Conservation (phyloP, 2,329 filamentous ascomycete genomes). For the Fusarium albosuccineum region DNA sequence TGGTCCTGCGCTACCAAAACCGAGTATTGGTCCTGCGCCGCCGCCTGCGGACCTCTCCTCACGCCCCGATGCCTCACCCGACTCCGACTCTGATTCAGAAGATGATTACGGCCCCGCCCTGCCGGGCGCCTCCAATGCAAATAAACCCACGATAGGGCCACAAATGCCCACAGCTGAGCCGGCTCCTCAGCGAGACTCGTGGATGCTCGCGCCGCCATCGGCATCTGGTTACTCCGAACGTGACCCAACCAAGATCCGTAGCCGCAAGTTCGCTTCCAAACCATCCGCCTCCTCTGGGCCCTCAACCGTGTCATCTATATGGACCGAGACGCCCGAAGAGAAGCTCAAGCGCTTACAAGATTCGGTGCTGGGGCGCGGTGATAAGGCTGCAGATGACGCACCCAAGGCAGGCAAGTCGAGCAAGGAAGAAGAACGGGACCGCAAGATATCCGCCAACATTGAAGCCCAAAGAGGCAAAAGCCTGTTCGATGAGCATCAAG, state of each 20-base stretch:
- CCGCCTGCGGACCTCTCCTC: constrained; percentile 47
- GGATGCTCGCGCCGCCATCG: constrained; percentile 81
- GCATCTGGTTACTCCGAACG: constrained; percentile 69
- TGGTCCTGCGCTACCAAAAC: constrained; percentile 54
- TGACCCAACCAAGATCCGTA: constrained; percentile 86
- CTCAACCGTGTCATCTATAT: constrained; percentile 73
- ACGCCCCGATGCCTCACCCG: constrained; percentile 47
- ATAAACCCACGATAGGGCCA: constrained; percentile 59
- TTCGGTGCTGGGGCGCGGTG: constrained; percentile 80
- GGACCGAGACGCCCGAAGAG: constrained; percentile 93
- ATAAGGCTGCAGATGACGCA: constrained; percentile 56
- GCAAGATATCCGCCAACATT: constrained; percentile 62
- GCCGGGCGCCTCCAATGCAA: constrained; percentile 61
- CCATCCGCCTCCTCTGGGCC: constrained; percentile 51
- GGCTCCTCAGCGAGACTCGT: constrained; percentile 80
- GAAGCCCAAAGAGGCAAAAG: constrained; percentile 69
- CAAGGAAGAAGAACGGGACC: constrained; percentile 69
- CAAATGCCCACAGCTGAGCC: constrained; percentile 52
- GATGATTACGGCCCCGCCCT: constrained; percentile 72
- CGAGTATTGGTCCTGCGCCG: constrained; percentile 50
- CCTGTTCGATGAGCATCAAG: constrained; percentile 69
- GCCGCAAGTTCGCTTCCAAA: constrained; percentile 83
- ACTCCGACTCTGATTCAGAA: constrained; percentile 60
- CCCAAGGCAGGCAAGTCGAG: constrained; percentile 55
- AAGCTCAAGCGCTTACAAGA: constrained; percentile 85